Conservation (phyloP, 2,329 filamentous ascomycete species). For the Aspergillus neotritici region DNA sequence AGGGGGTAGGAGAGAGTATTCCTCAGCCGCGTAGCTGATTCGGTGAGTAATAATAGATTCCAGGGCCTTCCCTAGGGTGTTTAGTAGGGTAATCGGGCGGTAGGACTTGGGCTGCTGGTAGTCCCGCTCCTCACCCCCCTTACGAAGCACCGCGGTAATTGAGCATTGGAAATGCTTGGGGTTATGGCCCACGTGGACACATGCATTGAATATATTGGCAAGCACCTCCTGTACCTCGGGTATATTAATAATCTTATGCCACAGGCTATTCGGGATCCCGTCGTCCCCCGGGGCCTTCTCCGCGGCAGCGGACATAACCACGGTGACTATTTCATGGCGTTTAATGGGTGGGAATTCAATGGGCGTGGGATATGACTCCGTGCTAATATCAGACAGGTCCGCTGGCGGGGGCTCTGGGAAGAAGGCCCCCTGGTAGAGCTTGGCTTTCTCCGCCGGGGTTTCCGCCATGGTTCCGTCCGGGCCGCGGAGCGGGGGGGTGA, state of each 20-base stretch:
- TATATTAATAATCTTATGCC: slow-evolving; percentile 1
- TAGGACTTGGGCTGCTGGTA: slow-evolving; percentile 11
- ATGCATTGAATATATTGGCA: slow-evolving; percentile 1
- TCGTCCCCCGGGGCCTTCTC: slow-evolving; percentile 5
- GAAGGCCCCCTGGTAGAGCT: neutral
- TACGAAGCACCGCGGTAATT: slow-evolving; percentile 4
- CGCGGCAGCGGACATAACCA: neutral
- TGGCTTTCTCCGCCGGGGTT: slow-evolving; percentile 1
- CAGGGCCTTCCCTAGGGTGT: slow-evolving; percentile 11
- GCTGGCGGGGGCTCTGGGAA: neutral
- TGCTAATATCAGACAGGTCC: slow-evolving; percentile 1
- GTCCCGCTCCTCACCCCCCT: slow-evolving; percentile 2
- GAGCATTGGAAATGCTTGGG: slow-evolving; percentile 6
- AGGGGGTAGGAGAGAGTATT: slow-evolving; percentile 3
- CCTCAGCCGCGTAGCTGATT: slow-evolving; percentile 6
- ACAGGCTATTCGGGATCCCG: slow-evolving; percentile 2
- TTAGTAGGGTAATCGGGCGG: slow-evolving; percentile 10
- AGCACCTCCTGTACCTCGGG: neutral
- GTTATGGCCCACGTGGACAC: slow-evolving; percentile 1
- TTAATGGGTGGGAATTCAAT: slow-evolving; percentile 1
- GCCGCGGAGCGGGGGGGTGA: slow-evolving; percentile 6
- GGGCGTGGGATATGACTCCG: slow-evolving; percentile 7
- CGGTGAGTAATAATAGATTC: slow-evolving; percentile 6
- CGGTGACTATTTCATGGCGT: neutral
- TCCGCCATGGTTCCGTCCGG: neutral